Evolutionary conservation across 2,329 filamentous ascomycete species (phyloP).

Genomic region (Akanthomyces uredinophilus): DNA sequence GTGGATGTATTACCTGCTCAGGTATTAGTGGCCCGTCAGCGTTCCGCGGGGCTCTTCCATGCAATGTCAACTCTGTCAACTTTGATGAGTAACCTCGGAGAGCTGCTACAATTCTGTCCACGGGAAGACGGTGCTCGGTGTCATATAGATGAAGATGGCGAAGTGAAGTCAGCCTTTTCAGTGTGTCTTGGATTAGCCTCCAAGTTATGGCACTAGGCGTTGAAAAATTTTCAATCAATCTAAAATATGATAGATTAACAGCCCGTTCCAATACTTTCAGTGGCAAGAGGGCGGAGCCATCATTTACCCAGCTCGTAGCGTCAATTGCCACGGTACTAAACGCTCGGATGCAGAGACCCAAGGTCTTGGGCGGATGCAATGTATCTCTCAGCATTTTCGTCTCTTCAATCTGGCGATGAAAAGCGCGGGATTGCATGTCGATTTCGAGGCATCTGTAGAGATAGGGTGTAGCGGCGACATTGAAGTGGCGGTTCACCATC

Average conservation of each 20-base stretch:
- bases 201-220: accelerated
- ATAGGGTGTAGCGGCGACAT: not conserved
- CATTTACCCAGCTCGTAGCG: too few relatives aligned
- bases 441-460: not conserved
- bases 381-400: too few relatives aligned
- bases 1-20: too few relatives aligned
- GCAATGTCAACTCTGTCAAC: not conserved
- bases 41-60: too few relatives aligned
- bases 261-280: not conserved
- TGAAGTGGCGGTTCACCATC: not conserved
- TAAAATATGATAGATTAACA: not conserved
- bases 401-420: too few relatives aligned
- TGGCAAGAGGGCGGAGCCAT: too few relatives aligned
- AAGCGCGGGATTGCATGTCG: too few relatives aligned
- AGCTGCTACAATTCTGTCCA: not conserved
- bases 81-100: not conserved
- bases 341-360: too few relatives aligned
- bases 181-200: not conserved
- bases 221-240: not conserved
- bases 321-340: too few relatives aligned
- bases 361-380: too few relatives aligned
- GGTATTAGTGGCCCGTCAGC: too few relatives aligned
- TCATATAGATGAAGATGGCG: not conserved
- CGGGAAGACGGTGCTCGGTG: accelerated
- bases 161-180: not conserved